Conservation (phyloP, 2,329 filamentous ascomycete species). For the Curvularia verruculosa region DNA sequence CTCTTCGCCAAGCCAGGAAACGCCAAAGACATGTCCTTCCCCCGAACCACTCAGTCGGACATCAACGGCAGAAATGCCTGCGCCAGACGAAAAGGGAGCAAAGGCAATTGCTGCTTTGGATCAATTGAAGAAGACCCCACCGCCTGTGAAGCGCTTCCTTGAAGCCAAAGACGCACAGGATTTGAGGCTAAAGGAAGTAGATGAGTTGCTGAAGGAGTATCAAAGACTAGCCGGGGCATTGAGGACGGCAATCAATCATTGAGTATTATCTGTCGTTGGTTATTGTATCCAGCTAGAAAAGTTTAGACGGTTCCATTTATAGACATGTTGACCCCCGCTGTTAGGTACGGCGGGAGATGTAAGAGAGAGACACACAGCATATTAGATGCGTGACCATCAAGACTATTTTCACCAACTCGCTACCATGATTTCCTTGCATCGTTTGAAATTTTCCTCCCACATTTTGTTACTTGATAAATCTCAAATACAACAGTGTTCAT, state of each 20-base stretch:
- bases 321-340: neutral
- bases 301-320: neutral
- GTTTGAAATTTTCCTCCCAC: too few relatives aligned
- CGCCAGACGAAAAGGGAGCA: slow-evolving; percentile 40
- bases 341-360: neutral
- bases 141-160: slow-evolving; percentile 56
- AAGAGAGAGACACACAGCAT: neutral
- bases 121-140: slow-evolving; percentile 52
- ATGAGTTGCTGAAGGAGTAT: slow-evolving; percentile 54
- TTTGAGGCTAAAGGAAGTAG: slow-evolving; percentile 55
- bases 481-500: neutral
- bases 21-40: slow-evolving; percentile 34
- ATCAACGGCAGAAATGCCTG: slow-evolving; percentile 28
- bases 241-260: slow-evolving; percentile 50
- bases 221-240: slow-evolving; percentile 54
- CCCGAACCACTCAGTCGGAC: slow-evolving; percentile 25
- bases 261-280: slow-evolving; percentile 7
- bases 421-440: neutral
- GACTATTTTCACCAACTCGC: neutral
- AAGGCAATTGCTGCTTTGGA: slow-evolving; percentile 55
- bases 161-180: slow-evolving; percentile 55
- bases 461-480: neutral
- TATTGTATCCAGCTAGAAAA: neutral
- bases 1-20: slow-evolving; percentile 47
- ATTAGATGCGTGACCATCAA: neutral